Evolutionary conservation across 148 eudicot genomes (phyloP), one percentile per base, ranked within the genome.

Genomic region (Rhododendron simsii): DNA sequence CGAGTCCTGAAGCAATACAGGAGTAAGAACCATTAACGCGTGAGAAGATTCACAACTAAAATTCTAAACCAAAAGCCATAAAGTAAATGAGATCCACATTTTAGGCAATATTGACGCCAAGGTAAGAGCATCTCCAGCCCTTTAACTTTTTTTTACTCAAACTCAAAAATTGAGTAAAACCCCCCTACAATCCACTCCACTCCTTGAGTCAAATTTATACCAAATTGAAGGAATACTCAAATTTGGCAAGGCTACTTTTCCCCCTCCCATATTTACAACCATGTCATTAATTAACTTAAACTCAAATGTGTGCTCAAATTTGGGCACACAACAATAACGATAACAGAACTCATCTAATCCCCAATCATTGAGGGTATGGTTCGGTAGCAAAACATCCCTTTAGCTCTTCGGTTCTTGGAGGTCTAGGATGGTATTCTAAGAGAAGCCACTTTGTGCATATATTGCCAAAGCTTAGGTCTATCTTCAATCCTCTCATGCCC

Each of bases 1-100:
- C 83, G 90, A 88, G 91, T 85, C 99, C 99, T 96, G 92, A 69
- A 87, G 86, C 41, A 85, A 33, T 26, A 41, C 59, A 73, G 30
- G 76, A 10, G 48, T 28, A 51, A 73, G 13, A n/a, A 3, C 7
- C 33, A 20, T 47, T 30, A 20, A 65, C 10, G 2, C 3, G 8
- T 84, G 45, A 84, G 18, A 48, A 55, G 41, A 33, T 30, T 35
- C 44, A 16, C 7, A 74, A 74, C 13, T 15, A 74, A 13, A 67
- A 67, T 26, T 67, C 45, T 30, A 47, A 47, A 83, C 37, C 75
- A 78, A 55, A 55, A 59, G 50, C 50, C 37, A 30, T 9, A 55
- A 81, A 30, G 30, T 23, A 57, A 28, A 33, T 13, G 37, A 33
- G 5, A 71, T 71, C 39, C 76, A 26, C 74, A 67, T 26, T 26